Conservation (phyloP, 306 rosid species). For the Quercus berberidifolia region DNA sequence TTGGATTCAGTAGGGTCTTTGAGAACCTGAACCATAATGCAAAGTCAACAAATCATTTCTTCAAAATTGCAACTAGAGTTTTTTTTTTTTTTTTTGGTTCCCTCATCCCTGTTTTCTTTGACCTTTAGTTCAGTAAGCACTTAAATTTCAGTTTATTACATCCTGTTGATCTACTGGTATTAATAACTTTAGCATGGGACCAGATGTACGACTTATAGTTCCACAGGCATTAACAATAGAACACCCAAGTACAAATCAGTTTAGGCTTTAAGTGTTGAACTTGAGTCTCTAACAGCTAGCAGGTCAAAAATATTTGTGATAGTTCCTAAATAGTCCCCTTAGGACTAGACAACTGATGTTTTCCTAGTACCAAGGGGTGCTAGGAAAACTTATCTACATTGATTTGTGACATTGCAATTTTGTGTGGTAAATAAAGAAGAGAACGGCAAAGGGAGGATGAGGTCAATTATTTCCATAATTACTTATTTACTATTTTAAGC, state of each 20-base stretch:
- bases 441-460: neutral
- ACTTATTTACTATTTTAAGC: neutral
- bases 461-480: neutral
- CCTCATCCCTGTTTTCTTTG: neutral
- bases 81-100: neutral
- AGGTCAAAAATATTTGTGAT: neutral
- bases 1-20: slow-evolving; percentile 64
- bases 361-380: neutral
- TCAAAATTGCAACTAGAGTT: neutral
- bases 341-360: neutral
- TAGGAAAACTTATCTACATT: neutral
- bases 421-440: neutral
- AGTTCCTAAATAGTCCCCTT: neutral
- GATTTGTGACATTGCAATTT: neutral
- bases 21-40: slow-evolving; percentile 61
- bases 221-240: neutral
- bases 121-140: neutral
- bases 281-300: neutral
- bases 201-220: neutral
- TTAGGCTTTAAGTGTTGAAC: neutral
- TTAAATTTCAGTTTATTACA: neutral
- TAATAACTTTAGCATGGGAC: neutral
- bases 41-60: neutral
- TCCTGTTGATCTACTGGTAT: neutral
- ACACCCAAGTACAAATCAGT: neutral